These are phyloP conservation scores for Onygena corvina DNA, from an alignment of 2,329 filamentous ascomycete species.

Conservation along the genomic window DNA sequence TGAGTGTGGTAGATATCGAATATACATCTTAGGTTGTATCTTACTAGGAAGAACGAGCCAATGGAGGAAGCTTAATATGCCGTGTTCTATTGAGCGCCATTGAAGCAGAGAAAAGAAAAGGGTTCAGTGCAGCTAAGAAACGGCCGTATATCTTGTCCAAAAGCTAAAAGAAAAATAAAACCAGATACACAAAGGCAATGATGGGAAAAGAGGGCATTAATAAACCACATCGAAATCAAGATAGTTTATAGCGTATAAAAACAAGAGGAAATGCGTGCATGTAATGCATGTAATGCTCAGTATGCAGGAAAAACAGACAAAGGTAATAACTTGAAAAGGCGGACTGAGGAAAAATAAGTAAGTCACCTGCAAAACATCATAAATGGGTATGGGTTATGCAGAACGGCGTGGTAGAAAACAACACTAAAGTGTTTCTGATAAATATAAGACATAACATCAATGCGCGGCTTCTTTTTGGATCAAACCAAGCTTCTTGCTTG, in stretches of 20 bases:
- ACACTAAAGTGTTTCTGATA: not conserved
- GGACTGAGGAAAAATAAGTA: not conserved
- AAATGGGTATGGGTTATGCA: slow-evolving; percentile 3
- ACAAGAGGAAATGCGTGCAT: not conserved
- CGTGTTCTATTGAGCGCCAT: not conserved
- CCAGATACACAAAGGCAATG: not conserved
- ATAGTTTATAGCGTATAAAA: not conserved
- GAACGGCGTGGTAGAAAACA: not conserved
- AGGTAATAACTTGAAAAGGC: not conserved
- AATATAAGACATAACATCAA: slow-evolving; percentile 5
- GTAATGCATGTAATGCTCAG: slow-evolving; percentile 4
- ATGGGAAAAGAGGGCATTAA: not conserved
- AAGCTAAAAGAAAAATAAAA: not conserved
- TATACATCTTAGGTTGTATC: not conserved
- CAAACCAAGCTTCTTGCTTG: not conserved
- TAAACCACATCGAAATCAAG: not conserved
- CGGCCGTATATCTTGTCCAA: slow-evolving; percentile 2
- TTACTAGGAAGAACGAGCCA: not conserved
- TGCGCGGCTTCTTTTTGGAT: not conserved
- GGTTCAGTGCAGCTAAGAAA: not conserved
- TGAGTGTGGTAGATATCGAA: no score
- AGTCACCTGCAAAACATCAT: not conserved
- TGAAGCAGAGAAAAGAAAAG: not conserved
- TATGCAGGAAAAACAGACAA: not conserved
- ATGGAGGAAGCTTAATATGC: not conserved